Evolutionary conservation across 768 basidiomycete genomes (phyloP), one percentile per base, ranked within the genome.

Genomic region (Polyporus arcularius): DNA sequence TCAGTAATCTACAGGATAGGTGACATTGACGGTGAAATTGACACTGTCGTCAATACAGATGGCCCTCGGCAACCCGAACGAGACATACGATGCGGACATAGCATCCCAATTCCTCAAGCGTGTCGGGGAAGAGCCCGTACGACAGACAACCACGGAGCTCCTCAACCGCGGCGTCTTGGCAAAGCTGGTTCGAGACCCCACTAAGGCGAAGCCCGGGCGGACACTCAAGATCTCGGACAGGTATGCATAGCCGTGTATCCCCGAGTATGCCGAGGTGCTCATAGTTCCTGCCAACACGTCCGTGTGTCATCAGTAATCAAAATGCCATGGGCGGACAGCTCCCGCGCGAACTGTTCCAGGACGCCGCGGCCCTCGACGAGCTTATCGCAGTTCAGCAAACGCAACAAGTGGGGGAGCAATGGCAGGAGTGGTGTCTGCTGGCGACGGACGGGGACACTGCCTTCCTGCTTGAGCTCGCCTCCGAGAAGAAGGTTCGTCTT

Each of bases 381-480:
- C 73, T 85, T 14, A 79, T 82, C 26, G 66, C 47, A 14, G 59
- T 73, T 28, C 79, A 79, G 43, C 73, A 80, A 43, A 80, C 80
- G 11, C 76, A 80, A 6, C 78, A 75, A 18, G 16, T 30, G 9
- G 28, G 52, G 5, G 28, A 54, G 3, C 52, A 60, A 1, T 89
- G 85, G 82, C 81, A 85, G 48, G 86, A 89, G 56, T 97, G 95
- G 94, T 85, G 91, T 0, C 70, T 93, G 48, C 76, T 89, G 32
- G 85, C 92, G 4, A 84, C 84, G 3, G 93, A 94, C 64, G 94
- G 95, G 8, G 92, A 95, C 64, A 78, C 86, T 51, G 89, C 90
- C 14, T 84, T 87, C 0, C 73, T 96, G 60, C 75, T 94, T 35
- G 83, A 92, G 61, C 77, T 94, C n/a, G 85, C 88, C n/a, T 95